Evolutionary conservation across 208 protist species (phyloP), one percentile per base, ranked within the genome.

Genomic region (Phytomonas sp.): DNA sequence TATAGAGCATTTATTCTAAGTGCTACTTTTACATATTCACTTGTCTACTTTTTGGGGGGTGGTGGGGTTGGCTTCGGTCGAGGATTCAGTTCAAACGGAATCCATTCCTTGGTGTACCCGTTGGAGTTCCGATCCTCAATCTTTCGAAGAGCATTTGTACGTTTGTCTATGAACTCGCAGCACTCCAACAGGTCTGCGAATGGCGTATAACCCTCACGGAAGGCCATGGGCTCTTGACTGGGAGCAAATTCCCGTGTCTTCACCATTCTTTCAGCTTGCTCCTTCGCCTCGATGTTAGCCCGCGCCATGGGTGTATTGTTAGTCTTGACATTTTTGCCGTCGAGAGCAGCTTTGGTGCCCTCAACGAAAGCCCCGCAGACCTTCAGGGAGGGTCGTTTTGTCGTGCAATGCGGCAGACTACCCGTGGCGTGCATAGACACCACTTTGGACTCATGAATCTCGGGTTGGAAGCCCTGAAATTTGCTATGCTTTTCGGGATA

Each of bases 201-300:
- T 28, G 70, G 78, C 69, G 72, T 66, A 28, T 69, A 83, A 5
- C 67, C 71, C 34, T 68, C 66, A 11, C 37, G 70, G 29, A 73
- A 30, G 28, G 36, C 63, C 30, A 60, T 31, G 31, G 75, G 67
- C 2, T 68, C 73, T 73, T 86, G 78, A 66, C 80, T 72, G 23
- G 70, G 75, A 30, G 78, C 77, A 64, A 85, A 91, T 26, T 83
- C 83, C n/a, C 82, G 81, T 66, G 81, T 82, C 75, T 83, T 91
- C 33, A 84, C 85, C 23, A 68, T 64, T 17, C 75, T 53, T 78
- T 92, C 85, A 20, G 78, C 78, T 0, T 61, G 70, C 33, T 71
- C 32, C 78, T 92, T 91, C 51, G 71, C 85, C 9, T 71, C 73
- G 70, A 92, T 89, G 71, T 88, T 94, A n/a, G 75, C 79, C 5